Conservation (phyloP, 306 rosid species). For the Cicer chorassanicum region DNA sequence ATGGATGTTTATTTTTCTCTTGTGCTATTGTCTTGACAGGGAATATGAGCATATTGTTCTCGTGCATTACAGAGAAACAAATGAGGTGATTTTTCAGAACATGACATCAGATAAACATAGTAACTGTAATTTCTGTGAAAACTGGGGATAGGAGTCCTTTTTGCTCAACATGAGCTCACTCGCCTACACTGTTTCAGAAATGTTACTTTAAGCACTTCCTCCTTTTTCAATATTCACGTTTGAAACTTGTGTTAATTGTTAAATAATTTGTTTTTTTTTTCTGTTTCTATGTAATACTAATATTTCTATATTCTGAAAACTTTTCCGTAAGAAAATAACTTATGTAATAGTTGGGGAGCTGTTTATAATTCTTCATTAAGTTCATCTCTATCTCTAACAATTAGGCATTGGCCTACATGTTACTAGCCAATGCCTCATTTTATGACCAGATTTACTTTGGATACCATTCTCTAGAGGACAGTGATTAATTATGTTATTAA, state of each 20-base stretch:
- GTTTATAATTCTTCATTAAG: constrained; percentile 27
- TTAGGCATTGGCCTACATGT: background rate
- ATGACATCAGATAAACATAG: constrained; percentile 37
- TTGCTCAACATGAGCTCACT: constrained; percentile 30
- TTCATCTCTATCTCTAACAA: background rate
- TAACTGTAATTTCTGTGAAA: constrained; percentile 10
- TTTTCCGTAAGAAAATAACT: constrained; percentile 29
- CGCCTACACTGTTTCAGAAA: constrained; percentile 25
- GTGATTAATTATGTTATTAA: background rate
- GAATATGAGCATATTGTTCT: constrained; percentile 89
- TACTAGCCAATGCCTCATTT: constrained; percentile 26
- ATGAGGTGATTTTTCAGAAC: constrained; percentile 66
- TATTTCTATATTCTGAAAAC: background rate
- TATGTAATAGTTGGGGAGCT: constrained; percentile 8
- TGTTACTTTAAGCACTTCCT: constrained; percentile 33
- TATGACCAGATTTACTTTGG: constrained; percentile 25
- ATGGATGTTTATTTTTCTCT: constrained; percentile 40
- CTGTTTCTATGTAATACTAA: constrained; percentile 1
- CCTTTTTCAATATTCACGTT: constrained; percentile 15
- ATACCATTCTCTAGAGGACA: constrained; percentile 18
- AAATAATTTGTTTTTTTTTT: constrained; percentile 27
- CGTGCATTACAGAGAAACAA: constrained; percentile 89
- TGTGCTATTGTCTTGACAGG: constrained; percentile 60
- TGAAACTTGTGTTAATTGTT: constrained; percentile 14
- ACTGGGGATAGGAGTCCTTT: constrained; percentile 28